Evolutionary conservation across 495 filamentous ascomycete genomes (phyloP), one percentile per base, ranked within the genome.

Genomic region (Hypoxylon perforatum): DNA sequence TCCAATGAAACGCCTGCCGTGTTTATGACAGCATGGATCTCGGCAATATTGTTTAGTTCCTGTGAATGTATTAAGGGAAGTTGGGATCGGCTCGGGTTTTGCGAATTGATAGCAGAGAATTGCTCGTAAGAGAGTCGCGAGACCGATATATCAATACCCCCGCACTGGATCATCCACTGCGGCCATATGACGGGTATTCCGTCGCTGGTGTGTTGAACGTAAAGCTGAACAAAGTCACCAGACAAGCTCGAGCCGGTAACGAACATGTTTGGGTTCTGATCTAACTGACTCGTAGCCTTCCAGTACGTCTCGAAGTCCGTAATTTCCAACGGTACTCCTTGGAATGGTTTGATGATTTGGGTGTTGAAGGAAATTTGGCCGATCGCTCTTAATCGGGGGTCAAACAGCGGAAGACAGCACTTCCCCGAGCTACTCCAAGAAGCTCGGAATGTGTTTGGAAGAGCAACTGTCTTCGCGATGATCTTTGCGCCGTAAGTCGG

Each of bases 291-390:
- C 4, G 96, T 99, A 1, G 94, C 94, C 78, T 97, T 98, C 95
- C 95, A 99, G 77, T 99, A 99, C 2, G 95, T 98, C 55, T 96
- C 95, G 73, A 98, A 98, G 67, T 97, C 92, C 1, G 94, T 96
- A 53, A 99, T 97, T 74, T 98, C 96, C 36, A 98, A 79, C 2
- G 96, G 92, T 62, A 90, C 89, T n/a, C 96, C 94, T 63, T 88
- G 88, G 77, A 97, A 99, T 1, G 95, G 94, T 73, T 96, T 97
- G 73, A 99, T 97, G 33, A 98, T 91, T 74, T 97, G 94, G 65
- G 90, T 96, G 62, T 92, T 88, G 81, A 99, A 98, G 52, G 84
- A 92, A 61, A 99, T 91, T 70, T 96, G 92, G 21, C 96, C 95
- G 71, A 98, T 97, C n/a, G 93, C 90, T 38, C 94, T 88, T 47